Evolutionary conservation across 2,329 filamentous ascomycete species (phyloP), one percentile per base, ranked within the genome.

Genomic region (Monilinia fructicola): DNA sequence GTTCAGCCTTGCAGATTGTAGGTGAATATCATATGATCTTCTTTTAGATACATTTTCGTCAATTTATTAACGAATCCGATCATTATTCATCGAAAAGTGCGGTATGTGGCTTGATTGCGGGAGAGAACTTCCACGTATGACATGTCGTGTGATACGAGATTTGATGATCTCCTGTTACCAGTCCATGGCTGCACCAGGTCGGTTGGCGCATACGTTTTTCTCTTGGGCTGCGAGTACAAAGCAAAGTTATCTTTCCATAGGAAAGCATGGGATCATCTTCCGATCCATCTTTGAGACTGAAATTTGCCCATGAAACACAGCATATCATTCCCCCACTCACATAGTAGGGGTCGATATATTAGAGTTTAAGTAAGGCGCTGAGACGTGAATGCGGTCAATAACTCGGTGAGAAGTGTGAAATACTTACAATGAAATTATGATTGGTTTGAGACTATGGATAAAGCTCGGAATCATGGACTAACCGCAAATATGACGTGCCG

Each of bases 101-200:
- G 35, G 44, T 38, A 38, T 26, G 31, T 26, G 54, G 48, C 59
- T 54, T 68, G 14, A 21, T 44, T 26, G 58, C 28, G 21, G 44
- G 35, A 38, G 40, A 26, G 38, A 61, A 40, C 38, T 44, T 63
- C 46, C 52, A 55, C 31, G 62, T 55, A 61, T 69, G 70, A 72
- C 67, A 67, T 50, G n/a, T 71, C 70, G 64, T 58, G 67, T 69
- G 55, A 65, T 63, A 70, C 70, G 63, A 70, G 67, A 69, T 69
- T 42, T 52, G 31, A 46, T 42, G n/a, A 67, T 67, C 68, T 67
- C 35, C 28, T 21, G 53, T 62, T 62, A 28, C 59, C 59, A 53
- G 31, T 53, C 31, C 26, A 42, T 53, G 35, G 16, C 10, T 62
- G 21, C 31, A 62, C n/a, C 61, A 64, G 21, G 46, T 40, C 9